Conservation (phyloP, 1,284 basidiomycete genomes). For the Ceratobasidium sp. region DNA sequence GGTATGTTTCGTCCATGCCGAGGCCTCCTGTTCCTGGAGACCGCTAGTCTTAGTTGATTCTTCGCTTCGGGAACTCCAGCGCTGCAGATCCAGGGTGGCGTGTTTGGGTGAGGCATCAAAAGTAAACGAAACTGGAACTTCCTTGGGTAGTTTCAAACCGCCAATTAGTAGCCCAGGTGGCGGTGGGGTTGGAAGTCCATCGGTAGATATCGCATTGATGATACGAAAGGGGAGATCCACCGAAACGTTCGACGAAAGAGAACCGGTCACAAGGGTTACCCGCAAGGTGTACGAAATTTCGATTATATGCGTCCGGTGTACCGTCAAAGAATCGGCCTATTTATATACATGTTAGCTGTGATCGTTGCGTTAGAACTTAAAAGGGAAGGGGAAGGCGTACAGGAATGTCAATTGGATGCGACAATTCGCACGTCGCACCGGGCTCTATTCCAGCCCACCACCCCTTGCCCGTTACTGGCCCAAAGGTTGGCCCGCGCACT, state of each 20-base stretch:
- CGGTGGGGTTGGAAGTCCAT: constrained; percentile 63
- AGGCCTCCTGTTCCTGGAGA: constrained; percentile 1
- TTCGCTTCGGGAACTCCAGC: background rate
- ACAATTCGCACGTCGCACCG: constrained; percentile 69
- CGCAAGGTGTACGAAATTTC: constrained; percentile 84
- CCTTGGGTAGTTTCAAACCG: constrained; percentile 31
- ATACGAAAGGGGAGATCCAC: constrained; percentile 78
- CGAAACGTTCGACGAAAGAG: constrained; percentile 71
- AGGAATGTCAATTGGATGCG: constrained; percentile 74
- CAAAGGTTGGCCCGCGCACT: constrained; percentile 70
- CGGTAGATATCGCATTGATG: constrained; percentile 83
- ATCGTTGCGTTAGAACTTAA: constrained; percentile 20
- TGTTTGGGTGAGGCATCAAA: constrained; percentile 1
- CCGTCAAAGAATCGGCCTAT: constrained; percentile 78
- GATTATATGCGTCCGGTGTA: constrained; percentile 78
- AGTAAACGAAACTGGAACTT: constrained; percentile 31
- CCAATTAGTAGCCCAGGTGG: constrained; percentile 53
- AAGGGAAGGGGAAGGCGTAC: constrained; percentile 61
- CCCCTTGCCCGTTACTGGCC: constrained; percentile 81
- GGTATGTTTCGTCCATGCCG: constrained; percentile 25
- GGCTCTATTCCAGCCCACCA: constrained; percentile 87
- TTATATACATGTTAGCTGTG: constrained; percentile 1
- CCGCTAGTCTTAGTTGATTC: background rate
- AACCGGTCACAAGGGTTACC: constrained; percentile 73
- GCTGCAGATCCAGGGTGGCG: background rate